Evolutionary conservation across 805 yeast genomes (phyloP), one percentile per base, ranked within the genome.

Genomic region (Clavispora vitiphila): DNA sequence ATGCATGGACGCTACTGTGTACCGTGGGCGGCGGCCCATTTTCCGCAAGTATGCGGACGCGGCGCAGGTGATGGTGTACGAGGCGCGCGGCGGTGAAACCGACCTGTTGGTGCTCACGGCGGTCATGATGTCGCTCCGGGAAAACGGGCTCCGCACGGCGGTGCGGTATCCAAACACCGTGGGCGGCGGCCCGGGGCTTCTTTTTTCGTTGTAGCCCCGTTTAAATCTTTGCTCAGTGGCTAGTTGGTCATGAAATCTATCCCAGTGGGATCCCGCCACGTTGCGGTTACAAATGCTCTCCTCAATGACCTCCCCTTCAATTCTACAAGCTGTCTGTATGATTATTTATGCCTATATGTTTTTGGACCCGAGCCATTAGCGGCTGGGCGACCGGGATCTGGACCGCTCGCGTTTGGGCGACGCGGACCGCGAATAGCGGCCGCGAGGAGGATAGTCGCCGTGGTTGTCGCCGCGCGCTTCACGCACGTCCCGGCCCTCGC

Each of bases 1-100:
- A 5, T 65, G 60, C 35, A 53, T 52, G 35, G 71, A 67, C 42
- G 44, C 62, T 1, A 35, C 57, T 16, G 42, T 51, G 8, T 66
- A 63, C 43, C 26, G 48, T 16, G 46, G 50, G 19, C 42, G 40
- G 8, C 34, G 48, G 16, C 51, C 49, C 23, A 21, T 60, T 2
- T 38, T 65, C 14, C 74, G 72, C n/a, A 65, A 57, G 44, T 68
- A 50, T 42, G 41, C 60, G 9, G 72, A 68, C 38, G 48, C 55
- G 14, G 73, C 69, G 11, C 56, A 45, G 38, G 37, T 69, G 15
- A 69, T 66, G 35, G 15, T 62, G 8, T 69, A 69, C 44, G 72
- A 68, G 44, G 61, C 60, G 35, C 43, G 47, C 16, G 44, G 38
- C 14, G 8, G 44, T 19, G 14, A 20, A 23, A 27, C 27, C 24